Percentiles rank a stretch among this genome's conserved stretches.
These are phyloP conservation scores for Aureobasidium sp. DNA, from an alignment of 2,329 filamentous ascomycete genomes.

Conservation along the genomic window DNA sequence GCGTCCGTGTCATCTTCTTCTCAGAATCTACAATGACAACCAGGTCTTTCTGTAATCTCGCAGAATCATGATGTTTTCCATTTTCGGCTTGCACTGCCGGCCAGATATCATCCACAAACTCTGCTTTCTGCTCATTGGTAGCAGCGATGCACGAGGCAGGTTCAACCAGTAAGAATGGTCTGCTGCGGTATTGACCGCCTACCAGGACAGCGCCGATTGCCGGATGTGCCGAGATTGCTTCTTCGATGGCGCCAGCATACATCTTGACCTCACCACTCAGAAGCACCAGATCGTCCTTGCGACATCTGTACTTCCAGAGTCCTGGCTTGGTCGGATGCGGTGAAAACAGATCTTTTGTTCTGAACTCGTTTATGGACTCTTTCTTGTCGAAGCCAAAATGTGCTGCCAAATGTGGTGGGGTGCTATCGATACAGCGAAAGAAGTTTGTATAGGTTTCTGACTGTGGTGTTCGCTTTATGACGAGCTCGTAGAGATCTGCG, in stretches of 20 bases:
- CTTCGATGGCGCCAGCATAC: conserved; percentile 11
- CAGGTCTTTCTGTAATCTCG: not conserved
- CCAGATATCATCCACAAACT: conserved; percentile 9
- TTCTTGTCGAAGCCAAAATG: not conserved
- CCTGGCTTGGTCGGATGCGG: conserved; percentile 6
- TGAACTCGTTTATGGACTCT: not conserved
- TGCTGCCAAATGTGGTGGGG: not conserved
- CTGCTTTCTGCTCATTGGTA: not conserved
- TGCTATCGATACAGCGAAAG: conserved; percentile 5
- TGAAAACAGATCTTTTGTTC: conserved; percentile 13
- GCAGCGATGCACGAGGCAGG: not conserved
- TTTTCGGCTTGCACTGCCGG: conserved; percentile 6
- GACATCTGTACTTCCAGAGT: conserved; percentile 9
- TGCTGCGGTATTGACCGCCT: conserved; percentile 2
- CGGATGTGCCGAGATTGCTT: not conserved
- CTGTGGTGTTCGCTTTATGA: not conserved
- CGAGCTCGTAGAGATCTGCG: conserved; percentile 13
- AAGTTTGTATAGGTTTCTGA: conserved; percentile 7
- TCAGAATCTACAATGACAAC: not conserved
- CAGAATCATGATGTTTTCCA: not conserved
- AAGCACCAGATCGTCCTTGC: conserved; percentile 11
- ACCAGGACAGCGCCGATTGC: not conserved
- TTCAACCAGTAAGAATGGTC: conserved; percentile 14
- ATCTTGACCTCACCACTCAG: conserved; percentile 14
- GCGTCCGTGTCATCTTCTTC: not conserved